Evolutionary conservation across 306 rosid genomes (phyloP).

Genomic region (Spatholobus suberectus): DNA sequence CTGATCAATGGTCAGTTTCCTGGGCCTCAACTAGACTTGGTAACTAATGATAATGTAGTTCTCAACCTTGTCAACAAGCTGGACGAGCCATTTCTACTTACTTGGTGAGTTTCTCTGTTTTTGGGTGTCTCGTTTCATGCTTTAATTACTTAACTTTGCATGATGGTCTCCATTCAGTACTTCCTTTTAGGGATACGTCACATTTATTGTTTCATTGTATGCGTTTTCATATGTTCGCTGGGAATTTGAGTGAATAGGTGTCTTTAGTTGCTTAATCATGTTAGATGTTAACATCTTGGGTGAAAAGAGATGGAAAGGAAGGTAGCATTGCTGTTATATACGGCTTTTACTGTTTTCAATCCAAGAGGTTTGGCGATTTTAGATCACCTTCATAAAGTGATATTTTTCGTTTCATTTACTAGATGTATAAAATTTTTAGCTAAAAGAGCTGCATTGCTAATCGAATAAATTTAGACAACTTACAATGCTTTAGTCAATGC

Average conservation of each 20-base stretch:
- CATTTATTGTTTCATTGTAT: background rate
- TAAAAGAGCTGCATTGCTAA: background rate
- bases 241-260: background rate
- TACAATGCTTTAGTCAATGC: background rate
- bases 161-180: background rate
- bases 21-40: slow-evolving; percentile 89
- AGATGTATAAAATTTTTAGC: background rate
- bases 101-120: slow-evolving; percentile 71
- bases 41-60: slow-evolving; percentile 86
- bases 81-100: slow-evolving; percentile 86
- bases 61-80: slow-evolving; percentile 91
- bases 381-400: background rate
- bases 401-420: background rate
- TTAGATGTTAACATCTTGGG: background rate
- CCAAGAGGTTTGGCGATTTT: background rate
- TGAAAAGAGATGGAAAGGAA: background rate
- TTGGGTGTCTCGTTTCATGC: background rate
- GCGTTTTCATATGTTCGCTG: background rate
- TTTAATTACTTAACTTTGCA: background rate
- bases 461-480: background rate
- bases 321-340: slow-evolving; percentile 1
- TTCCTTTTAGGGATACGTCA: background rate
- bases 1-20: slow-evolving; percentile 90
- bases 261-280: background rate
- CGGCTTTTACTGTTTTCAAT: background rate